These are phyloP conservation scores for Cladosporium austrohemisphaericum DNA, from an alignment of 2,329 filamentous ascomycete species.

Conservation along the genomic window DNA sequence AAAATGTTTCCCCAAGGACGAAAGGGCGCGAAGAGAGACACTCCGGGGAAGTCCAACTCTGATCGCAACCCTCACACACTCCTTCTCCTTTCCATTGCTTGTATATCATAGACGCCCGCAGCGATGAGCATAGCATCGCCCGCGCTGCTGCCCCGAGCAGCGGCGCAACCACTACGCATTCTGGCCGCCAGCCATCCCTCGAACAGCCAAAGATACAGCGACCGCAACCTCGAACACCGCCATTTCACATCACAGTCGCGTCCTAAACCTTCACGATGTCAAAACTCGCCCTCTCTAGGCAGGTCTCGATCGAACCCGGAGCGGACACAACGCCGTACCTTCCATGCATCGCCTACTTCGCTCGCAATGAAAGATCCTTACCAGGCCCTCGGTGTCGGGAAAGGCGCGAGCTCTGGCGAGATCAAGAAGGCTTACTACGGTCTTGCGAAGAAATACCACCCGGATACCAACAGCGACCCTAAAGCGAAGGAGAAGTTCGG, in stretches of 20 bases:
- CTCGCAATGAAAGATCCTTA: constrained; percentile 73
- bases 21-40: neutral
- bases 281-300: constrained; percentile 14
- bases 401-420: constrained; percentile 73
- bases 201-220: constrained; percentile 11
- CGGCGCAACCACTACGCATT: constrained; percentile 32
- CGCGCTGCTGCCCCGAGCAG: constrained; percentile 32
- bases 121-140: constrained; percentile 37
- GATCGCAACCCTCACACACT: too few relatives aligned
- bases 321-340: constrained; percentile 34
- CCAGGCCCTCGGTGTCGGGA: constrained; percentile 76
- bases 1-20: constrained; percentile 12
- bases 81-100: neutral
- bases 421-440: constrained; percentile 99
- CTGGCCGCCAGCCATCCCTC: constrained; percentile 29
- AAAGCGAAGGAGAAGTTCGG: constrained; percentile 92
- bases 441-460: constrained; percentile 94
- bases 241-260: constrained; percentile 17
- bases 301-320: constrained; percentile 25
- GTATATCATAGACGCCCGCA: neutral
- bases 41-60: too few relatives aligned
- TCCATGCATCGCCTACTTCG: constrained; percentile 57
- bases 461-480: constrained; percentile 94
- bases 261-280: constrained; percentile 17
- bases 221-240: constrained; percentile 16